Evolutionary conservation across 2,329 filamentous ascomycete genomes (phyloP).

Genomic region (Gnomoniopsis sp.): DNA sequence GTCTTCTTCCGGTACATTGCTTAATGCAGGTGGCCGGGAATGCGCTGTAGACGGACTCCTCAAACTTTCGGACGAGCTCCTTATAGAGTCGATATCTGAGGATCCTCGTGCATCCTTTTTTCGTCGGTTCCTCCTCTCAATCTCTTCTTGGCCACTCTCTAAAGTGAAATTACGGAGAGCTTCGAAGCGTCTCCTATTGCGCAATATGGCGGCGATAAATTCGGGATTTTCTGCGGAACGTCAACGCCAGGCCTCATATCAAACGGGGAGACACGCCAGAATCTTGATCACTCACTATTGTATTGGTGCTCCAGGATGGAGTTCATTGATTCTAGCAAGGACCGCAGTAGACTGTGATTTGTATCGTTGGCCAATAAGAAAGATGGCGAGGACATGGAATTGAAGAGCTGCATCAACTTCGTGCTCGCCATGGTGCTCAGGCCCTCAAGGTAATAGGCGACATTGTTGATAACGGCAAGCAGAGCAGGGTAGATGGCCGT

Average conservation of each 20-base stretch:
- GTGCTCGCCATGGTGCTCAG: slow-evolving; percentile 72
- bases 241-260: slow-evolving; percentile 17
- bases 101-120: slow-evolving; percentile 60
- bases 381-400: slow-evolving; percentile 88
- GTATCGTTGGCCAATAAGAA: slow-evolving; percentile 90
- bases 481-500: slow-evolving; percentile 90
- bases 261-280: slow-evolving; percentile 16
- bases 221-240: slow-evolving; percentile 66
- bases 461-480: slow-evolving; percentile 88
- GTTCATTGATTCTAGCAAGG: slow-evolving; percentile 84
- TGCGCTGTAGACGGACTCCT: slow-evolving; percentile 57
- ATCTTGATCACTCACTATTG: slow-evolving; percentile 52
- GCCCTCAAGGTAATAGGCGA: slow-evolving; percentile 78
- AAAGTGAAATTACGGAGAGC: slow-evolving; percentile 83
- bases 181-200: slow-evolving; percentile 79
- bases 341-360: slow-evolving; percentile 78
- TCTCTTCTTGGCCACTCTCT: slow-evolving; percentile 87
- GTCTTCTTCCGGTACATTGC: slow-evolving; percentile 73
- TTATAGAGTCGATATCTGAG: slow-evolving; percentile 45
- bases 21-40: slow-evolving; percentile 54
- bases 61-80: slow-evolving; percentile 66
- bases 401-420: slow-evolving; percentile 83
- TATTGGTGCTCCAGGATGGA: slow-evolving; percentile 88
- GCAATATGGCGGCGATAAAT: slow-evolving; percentile 74
- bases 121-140: slow-evolving; percentile 72